Evolutionary conservation across 345 rosid species (phyloP).

Genomic region (Stellera chamaejasme): DNA sequence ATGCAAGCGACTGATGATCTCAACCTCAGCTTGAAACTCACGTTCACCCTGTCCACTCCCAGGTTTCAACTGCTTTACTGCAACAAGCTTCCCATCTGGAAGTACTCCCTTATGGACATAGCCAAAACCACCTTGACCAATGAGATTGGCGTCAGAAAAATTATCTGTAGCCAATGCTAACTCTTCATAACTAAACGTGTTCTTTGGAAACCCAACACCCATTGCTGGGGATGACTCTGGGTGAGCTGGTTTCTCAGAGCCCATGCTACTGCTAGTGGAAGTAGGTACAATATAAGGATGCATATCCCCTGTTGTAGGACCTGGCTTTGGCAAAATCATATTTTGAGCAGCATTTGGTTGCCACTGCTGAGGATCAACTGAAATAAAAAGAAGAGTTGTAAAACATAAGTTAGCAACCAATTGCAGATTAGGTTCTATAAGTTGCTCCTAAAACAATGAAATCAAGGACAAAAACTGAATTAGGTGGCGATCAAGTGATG

Average conservation of each 20-base stretch:
- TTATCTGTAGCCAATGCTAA: slow-evolving; percentile 42
- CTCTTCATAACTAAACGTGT: slow-evolving; percentile 44
- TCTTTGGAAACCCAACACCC: slow-evolving; percentile 33
- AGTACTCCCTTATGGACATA: slow-evolving; percentile 65
- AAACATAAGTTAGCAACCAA: background rate
- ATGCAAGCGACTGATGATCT: slow-evolving; percentile 51
- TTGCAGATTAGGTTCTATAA: background rate
- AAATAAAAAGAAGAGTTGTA: slow-evolving; percentile 18
- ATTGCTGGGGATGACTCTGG: slow-evolving; percentile 30
- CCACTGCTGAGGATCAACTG: slow-evolving; percentile 35
- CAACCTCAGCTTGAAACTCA: slow-evolving; percentile 65
- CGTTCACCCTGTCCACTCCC: slow-evolving; percentile 65
- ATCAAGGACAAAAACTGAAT: no score
- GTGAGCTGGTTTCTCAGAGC: slow-evolving; percentile 28
- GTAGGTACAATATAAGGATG: slow-evolving; percentile 14
- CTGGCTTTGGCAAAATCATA: slow-evolving; percentile 23
- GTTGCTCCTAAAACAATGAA: no score
- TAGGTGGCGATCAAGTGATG: no score
- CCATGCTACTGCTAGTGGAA: slow-evolving; percentile 28
- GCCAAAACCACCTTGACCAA: slow-evolving; percentile 84
- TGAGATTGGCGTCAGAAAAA: slow-evolving; percentile 40
- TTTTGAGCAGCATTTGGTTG: slow-evolving; percentile 24
- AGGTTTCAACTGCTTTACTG: slow-evolving; percentile 61
- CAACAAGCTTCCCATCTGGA: slow-evolving; percentile 45
- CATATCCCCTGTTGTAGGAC: slow-evolving; percentile 19